These are phyloP conservation scores for Coemansia asiatica DNA, from an alignment of 192 early-diverging fungal genomes.

Conservation along the genomic window DNA sequence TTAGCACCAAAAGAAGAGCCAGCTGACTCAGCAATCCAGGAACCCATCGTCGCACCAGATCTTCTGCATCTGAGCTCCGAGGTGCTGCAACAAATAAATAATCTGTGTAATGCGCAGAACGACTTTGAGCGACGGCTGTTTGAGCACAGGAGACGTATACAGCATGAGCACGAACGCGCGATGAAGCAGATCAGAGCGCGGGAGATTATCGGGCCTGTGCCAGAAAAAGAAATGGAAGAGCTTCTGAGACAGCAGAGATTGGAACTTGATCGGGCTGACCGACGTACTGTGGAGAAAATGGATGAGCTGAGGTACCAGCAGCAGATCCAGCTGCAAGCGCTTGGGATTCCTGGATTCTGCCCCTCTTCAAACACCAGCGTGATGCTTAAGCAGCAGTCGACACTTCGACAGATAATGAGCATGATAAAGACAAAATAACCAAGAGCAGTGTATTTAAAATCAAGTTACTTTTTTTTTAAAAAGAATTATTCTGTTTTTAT, in stretches of 20 bases:
- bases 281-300: conserved; percentile 33
- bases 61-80: conserved; percentile 11
- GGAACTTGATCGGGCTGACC: conserved; percentile 36
- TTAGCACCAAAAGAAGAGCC: not conserved
- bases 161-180: conserved; percentile 28
- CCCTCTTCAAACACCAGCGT: conserved; percentile 23
- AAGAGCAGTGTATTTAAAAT: not conserved
- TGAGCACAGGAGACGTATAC: conserved; percentile 33
- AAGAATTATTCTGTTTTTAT: not conserved
- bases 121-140: conserved; percentile 46
- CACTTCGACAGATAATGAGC: not conserved
- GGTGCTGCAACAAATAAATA: conserved; percentile 15
- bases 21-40: not conserved
- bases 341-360: conserved; percentile 31
- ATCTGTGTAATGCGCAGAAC: conserved; percentile 30
- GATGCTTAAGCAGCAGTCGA: conserved; percentile 30
- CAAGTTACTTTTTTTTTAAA: too few species aligned
- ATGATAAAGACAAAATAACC: not conserved
- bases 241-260: conserved; percentile 22
- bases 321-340: conserved; percentile 28
- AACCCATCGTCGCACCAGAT: not conserved
- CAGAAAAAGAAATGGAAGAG: conserved; percentile 26
- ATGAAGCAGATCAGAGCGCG: conserved; percentile 28
- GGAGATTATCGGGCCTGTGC: conserved; percentile 23
- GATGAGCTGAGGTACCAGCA: conserved; percentile 51